Evolutionary conservation across 495 filamentous ascomycete genomes (phyloP).

Genomic region (Pseudotulostoma volvatum): DNA sequence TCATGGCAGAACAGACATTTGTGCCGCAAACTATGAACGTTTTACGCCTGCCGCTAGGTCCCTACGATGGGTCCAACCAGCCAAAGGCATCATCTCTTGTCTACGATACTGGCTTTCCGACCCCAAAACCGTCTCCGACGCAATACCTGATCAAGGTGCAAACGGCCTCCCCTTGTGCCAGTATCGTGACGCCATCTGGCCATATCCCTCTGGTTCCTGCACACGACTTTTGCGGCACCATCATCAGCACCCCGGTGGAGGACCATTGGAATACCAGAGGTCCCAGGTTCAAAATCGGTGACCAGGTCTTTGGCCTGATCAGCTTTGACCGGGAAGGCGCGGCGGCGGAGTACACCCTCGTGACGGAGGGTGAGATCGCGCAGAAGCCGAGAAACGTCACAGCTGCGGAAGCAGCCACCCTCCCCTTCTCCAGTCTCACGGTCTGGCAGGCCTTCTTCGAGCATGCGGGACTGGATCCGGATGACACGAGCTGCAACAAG

Average conservation of each 20-base stretch:
- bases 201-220: slow-evolving; percentile 36
- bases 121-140: slow-evolving; percentile 19
- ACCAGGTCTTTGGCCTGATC: slow-evolving; percentile 37
- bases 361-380: slow-evolving; percentile 32
- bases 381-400: slow-evolving; percentile 29
- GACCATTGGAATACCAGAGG: slow-evolving; percentile 22
- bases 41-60: slow-evolving; percentile 18
- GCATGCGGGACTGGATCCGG: slow-evolving; percentile 24
- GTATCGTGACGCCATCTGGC: slow-evolving; percentile 26
- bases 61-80: slow-evolving; percentile 7
- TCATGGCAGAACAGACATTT: slow-evolving; percentile 19
- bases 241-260: slow-evolving; percentile 29
- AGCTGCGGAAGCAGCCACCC: slow-evolving; percentile 32
- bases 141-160: slow-evolving; percentile 46
- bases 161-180: slow-evolving; percentile 38
- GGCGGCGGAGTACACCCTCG: slow-evolving; percentile 35
- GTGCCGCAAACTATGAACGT: slow-evolving; percentile 25
- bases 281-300: slow-evolving; percentile 30
- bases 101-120: slow-evolving; percentile 23
- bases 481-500: slow-evolving; percentile 4
- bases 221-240: slow-evolving; percentile 38
- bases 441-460: slow-evolving; percentile 45
- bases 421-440: slow-evolving; percentile 37
- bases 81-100: slow-evolving; percentile 9
- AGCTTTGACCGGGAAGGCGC: slow-evolving; percentile 30